Evolutionary conservation across 257 asterid genomes (phyloP), one percentile per base, ranked within the genome.

Genomic region (Gardenia jasminoides): DNA sequence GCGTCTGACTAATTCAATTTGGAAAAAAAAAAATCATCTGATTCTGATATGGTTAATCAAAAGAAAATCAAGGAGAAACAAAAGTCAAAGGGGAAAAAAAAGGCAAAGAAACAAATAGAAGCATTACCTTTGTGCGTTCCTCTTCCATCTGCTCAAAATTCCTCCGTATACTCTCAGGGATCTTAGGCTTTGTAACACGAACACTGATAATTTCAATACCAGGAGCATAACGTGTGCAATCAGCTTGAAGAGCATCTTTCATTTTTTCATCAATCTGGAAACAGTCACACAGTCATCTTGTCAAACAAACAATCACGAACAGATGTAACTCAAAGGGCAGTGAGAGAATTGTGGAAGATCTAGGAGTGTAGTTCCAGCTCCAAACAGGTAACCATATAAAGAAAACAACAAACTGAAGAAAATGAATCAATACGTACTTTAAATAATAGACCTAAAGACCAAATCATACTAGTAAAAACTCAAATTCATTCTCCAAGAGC

Each of bases 221-320:
- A 10, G 99, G 98, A 31, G 99, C 99, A 87, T 96, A 96, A 39
- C 92, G 92, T 72, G 99, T 96, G 92, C 99, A 96, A 84, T 96
- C 99, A 0, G 92, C 89, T 87, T 96, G 99, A 91, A 96, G 99
- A 65, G 97, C 93, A 84, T 96, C 99, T 89, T 91, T 96, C 99
- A 93, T 96, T 88, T 91, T 92, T 48, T 96, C 99, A 82, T 93
- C 99, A 64, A 96, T 93, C 99, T 96, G 91, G 77, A 86, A 84
- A 65, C 65, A 61, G 76, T 33, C 11, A 72, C 76, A 70, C 10
- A 52, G 13, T 48, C 24, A 16, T 52, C 19, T 22, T 33, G 43
- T 72, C 15, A 78, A 68, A 33, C 4, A 69, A 1, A 46, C 31
- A 58, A 7, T 54, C 17, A 74, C 11, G 54, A 43, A 71, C 67